Percentiles rank a stretch among this genome's conserved stretches.
Evolutionary conservation across 164 flowering plant genomes (phyloP).

Genomic region (Umbilicus rupestris): DNA sequence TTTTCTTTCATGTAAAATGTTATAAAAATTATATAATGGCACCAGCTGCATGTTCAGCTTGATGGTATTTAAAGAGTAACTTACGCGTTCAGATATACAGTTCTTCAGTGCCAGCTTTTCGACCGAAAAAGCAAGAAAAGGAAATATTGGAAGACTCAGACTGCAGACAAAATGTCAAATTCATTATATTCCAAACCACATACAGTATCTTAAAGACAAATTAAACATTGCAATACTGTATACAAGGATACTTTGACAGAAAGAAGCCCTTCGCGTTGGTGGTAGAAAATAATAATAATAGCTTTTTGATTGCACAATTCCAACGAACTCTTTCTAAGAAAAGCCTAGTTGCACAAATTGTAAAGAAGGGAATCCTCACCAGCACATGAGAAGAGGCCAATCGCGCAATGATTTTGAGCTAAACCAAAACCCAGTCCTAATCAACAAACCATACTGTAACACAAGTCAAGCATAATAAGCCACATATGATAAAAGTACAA

Average conservation of each 20-base stretch:
- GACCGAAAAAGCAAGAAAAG: constrained; percentile 62
- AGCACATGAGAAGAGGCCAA: constrained; percentile 96
- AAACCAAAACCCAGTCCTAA: constrained; percentile 84
- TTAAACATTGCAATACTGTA: too few species aligned
- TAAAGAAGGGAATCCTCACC: constrained; percentile 36
- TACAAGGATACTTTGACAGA: too few species aligned
- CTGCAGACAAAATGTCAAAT: constrained; percentile 31
- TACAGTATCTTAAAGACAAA: background rate
- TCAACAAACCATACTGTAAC: constrained; percentile 88
- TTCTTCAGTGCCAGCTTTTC: constrained; percentile 63
- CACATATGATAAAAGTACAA: background rate
- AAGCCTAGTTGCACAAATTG: too few species aligned
- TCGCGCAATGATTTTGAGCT: constrained; percentile 78
- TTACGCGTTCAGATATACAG: constrained; percentile 52
- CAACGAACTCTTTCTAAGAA: too few species aligned
- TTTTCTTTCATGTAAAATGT: too few species aligned
- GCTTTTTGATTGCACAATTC: too few species aligned
- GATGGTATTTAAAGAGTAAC: constrained; percentile 15
- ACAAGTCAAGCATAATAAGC: constrained; percentile 12
- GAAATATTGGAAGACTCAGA: constrained; percentile 56
- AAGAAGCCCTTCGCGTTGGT: too few species aligned
- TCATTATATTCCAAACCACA: background rate
- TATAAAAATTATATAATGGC: background rate
- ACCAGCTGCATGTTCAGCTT: background rate
- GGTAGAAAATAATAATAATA: too few species aligned